Conservation (phyloP, 139 green algal genomes). For the Medakamo hakoo region DNA sequence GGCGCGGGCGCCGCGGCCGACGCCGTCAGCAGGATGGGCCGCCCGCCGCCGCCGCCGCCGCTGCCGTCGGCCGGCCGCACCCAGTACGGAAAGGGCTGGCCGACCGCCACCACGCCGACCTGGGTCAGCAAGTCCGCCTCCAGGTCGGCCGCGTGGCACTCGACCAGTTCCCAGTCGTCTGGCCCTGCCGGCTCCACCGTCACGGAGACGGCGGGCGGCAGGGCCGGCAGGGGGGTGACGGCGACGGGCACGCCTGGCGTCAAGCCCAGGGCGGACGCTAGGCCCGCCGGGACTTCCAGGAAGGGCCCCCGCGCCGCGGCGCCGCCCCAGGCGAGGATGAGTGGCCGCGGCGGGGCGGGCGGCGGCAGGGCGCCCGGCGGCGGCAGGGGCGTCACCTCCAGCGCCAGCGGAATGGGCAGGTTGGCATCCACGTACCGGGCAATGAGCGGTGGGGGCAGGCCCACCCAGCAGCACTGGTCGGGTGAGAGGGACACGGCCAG, state of each 20-base stretch:
- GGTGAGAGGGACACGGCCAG: constrained; percentile 16
- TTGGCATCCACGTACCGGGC: constrained; percentile 8
- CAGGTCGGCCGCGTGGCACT: constrained; percentile 55
- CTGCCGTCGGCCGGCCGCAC: too few species aligned
- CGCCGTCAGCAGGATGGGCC: constrained; percentile 19
- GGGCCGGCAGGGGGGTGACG: constrained; percentile 14
- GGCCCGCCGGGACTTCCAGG: constrained; percentile 24
- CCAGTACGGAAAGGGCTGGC: constrained; percentile 54
- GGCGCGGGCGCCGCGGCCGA: constrained; percentile 5
- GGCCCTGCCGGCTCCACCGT: constrained; percentile 33
- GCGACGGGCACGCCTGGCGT: constrained; percentile 11
- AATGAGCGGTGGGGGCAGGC: constrained; percentile 15
- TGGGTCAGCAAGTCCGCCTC: constrained; percentile 59
- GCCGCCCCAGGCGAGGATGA: constrained; percentile 24
- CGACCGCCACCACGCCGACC: constrained; percentile 38
- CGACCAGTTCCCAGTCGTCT: constrained; percentile 76
- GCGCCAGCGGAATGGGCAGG: constrained; percentile 9
- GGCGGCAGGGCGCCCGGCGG: neutral
- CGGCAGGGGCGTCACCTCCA: constrained; percentile 10
- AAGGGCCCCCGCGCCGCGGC: constrained; percentile 2
- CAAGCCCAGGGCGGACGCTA: constrained; percentile 26
- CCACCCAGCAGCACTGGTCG: constrained; percentile 33
- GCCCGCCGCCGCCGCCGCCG: constrained; percentile 7
- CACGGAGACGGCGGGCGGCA: constrained; percentile 26
- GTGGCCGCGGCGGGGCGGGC: neutral